These are phyloP conservation scores for Hemileccinum impolitum DNA, from an alignment of 768 basidiomycete species.

Conservation along the genomic window DNA sequence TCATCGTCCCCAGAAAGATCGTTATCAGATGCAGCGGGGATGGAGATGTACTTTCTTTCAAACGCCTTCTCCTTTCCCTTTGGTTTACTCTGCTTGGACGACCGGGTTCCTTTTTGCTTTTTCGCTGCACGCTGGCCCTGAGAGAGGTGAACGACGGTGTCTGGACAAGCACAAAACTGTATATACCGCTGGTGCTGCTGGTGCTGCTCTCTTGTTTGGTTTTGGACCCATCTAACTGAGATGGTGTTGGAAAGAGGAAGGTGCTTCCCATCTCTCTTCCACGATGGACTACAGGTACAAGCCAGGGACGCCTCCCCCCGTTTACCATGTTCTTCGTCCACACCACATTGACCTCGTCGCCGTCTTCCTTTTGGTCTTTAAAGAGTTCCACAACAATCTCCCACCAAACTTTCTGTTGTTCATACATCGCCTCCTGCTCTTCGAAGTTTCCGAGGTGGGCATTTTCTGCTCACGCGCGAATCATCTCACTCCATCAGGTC, in stretches of 20 bases:
- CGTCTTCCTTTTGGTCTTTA: constrained; percentile 60
- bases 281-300: constrained; percentile 23
- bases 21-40: constrained; percentile 42
- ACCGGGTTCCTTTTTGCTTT: constrained; percentile 52
- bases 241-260: constrained; percentile 23
- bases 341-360: constrained; percentile 73
- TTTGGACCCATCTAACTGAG: constrained; percentile 27
- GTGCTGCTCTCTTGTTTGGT: constrained; percentile 34
- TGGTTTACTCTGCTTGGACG: constrained; percentile 28
- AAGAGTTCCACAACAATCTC: constrained; percentile 52
- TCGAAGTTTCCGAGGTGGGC: constrained; percentile 67
- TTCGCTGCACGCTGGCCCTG: constrained; percentile 44
- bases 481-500: constrained; percentile 43
- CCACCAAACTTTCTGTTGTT: constrained; percentile 58
- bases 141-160: neutral
- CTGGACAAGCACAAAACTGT: neutral
- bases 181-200: constrained; percentile 27
- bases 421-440: constrained; percentile 61
- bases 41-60: constrained; percentile 58
- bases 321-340: constrained; percentile 66
- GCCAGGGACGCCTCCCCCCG: constrained; percentile 52
- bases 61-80: constrained; percentile 59
- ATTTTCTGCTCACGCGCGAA: neutral
- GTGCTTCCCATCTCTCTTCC: constrained; percentile 10
- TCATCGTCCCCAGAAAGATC: constrained; percentile 69